Evolutionary conservation across 2,329 filamentous ascomycete species (phyloP).

Genomic region (Trichoderma sp.): DNA sequence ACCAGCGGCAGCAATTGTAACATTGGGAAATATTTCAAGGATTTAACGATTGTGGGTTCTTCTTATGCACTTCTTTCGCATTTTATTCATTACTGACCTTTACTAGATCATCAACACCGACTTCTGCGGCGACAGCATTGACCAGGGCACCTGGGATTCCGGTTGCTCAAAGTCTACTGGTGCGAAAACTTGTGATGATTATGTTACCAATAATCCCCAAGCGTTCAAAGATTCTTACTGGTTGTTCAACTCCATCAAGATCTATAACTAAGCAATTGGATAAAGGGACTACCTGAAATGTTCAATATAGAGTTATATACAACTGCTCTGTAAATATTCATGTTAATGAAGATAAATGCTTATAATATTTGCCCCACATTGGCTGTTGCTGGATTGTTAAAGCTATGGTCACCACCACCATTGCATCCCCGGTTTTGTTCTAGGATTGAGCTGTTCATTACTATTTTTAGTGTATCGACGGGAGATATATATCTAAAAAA

Average conservation of each 20-base stretch:
- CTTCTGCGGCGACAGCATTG: not conserved
- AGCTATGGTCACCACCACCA: too few species aligned
- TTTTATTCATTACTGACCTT: not conserved
- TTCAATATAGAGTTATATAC: not conserved
- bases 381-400: not conserved
- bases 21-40: not conserved
- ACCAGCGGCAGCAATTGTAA: not conserved
- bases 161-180: not conserved
- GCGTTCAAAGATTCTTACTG: not conserved
- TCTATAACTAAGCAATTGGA: not conserved
- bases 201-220: not conserved
- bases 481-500: not conserved
- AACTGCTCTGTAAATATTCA: not conserved
- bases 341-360: not conserved
- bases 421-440: not conserved
- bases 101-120: not conserved
- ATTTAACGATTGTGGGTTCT: not conserved
- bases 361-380: not conserved
- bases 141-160: not conserved
- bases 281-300: not conserved
- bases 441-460: not conserved
- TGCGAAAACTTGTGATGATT: not conserved
- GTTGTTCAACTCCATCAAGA: not conserved
- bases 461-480: too few species aligned
- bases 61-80: not conserved